A percentile compares a stretch with the other conserved stretches of the same genome.
Conservation (phyloP, 83 land plant genomes). For the Isoetes engelmannii region DNA sequence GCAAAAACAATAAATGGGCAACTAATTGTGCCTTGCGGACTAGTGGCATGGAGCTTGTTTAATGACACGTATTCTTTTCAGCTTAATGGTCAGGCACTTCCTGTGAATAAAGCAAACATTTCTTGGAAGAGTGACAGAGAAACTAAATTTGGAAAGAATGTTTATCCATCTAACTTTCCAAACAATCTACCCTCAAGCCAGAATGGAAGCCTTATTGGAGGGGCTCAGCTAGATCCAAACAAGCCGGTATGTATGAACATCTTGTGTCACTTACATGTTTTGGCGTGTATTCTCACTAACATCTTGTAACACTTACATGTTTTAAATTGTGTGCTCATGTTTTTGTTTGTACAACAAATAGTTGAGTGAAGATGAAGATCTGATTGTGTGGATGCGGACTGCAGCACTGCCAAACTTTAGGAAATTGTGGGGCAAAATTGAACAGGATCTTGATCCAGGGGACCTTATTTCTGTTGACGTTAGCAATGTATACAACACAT, state of each 20-base stretch:
- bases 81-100: constrained; percentile 9
- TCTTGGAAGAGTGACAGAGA: constrained; percentile 76
- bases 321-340: no score
- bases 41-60: constrained; percentile 77
- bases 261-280: no score
- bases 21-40: constrained; percentile 68
- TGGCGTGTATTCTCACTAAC: no score
- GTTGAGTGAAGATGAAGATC: constrained; percentile 56
- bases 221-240: constrained; percentile 31
- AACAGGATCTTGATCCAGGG: constrained; percentile 32
- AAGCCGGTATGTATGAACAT: constrained; percentile 36
- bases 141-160: constrained; percentile 62
- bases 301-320: no score
- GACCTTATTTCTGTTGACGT: constrained; percentile 31
- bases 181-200: background rate
- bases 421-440: constrained; percentile 57
- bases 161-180: constrained; percentile 59
- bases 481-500: constrained; percentile 47
- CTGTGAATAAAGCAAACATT: constrained; percentile 48
- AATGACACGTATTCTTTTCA: constrained; percentile 56
- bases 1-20: constrained; percentile 26
- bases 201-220: constrained; percentile 43
- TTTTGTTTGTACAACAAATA: constrained; percentile 14
- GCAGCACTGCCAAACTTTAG: constrained; percentile 61
- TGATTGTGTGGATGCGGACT: constrained; percentile 71